phyloP scores from a whole-genome alignment of 257 asterid genomes.

The Henckelia pumila region DNA sequence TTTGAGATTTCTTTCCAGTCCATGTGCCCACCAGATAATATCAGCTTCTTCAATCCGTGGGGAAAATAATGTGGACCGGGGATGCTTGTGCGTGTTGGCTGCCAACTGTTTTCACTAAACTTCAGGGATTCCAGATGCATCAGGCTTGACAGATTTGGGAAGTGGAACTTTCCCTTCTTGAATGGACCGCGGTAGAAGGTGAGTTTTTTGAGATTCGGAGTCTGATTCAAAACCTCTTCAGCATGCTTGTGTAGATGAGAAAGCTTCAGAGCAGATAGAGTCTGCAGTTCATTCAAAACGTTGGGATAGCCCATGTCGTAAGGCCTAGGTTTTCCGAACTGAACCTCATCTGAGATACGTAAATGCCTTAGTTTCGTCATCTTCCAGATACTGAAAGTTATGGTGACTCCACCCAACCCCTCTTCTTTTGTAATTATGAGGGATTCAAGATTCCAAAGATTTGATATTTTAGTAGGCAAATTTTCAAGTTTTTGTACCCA shows the following conservation, averaged over 20 bases:
- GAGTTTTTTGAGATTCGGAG: slow-evolving; percentile 10
- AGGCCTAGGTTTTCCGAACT: background rate
- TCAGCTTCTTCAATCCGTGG: slow-evolving; percentile 1
- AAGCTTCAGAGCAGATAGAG: background rate
- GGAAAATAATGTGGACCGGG: background rate
- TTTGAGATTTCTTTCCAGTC: slow-evolving; percentile 11
- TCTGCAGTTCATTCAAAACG: too few relatives aligned
- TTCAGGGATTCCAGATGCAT: background rate
- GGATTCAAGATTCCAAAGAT: background rate
- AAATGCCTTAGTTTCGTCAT: slow-evolving; percentile 3
- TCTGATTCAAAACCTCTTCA: background rate
- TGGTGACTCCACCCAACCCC: too few relatives aligned
- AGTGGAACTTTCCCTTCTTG: background rate
- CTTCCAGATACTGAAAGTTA: slow-evolving; percentile 1
- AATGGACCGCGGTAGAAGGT: background rate
- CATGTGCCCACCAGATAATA: slow-evolving; percentile 7
- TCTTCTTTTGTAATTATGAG: background rate
- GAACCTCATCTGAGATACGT: background rate
- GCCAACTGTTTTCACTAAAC: background rate
- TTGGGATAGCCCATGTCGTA: background rate
- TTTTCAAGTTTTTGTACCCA: too few relatives aligned
- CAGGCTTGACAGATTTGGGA: background rate
- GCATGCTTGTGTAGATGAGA: slow-evolving; percentile 9
- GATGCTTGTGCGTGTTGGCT: background rate
- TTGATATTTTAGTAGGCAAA: too few relatives aligned